Base-by-base conservation (phyloP, 2,329 filamentous ascomycete species). In the Xylariaceae sp. region DNA sequence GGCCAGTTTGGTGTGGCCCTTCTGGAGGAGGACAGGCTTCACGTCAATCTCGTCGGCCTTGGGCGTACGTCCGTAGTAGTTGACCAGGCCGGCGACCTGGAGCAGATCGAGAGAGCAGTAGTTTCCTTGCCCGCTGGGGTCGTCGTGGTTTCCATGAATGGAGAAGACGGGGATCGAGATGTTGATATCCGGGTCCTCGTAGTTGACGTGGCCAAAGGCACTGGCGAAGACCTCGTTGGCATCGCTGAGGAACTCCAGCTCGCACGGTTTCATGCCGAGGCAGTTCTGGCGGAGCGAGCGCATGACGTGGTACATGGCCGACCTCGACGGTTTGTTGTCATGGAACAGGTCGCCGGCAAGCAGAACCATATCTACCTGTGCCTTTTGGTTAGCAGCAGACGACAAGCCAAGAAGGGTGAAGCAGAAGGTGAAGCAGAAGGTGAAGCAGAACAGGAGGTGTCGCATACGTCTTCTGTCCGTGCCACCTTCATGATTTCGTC, bases 281-380 rank as follows among this genome's bases (percentile, higher is more conserved):
- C 92, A 97, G 59, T 96, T 95, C 71, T 88, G 84, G 37, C 92
- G 82, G 19, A 98, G 72, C 2, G 87, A 92, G 21, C 88, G 82
- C 88, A 97, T 97, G 46, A 98, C 92, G 59, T 98, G 88, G 60
- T 92, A 97, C 76, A 98, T 86, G 18, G 89, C 83, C 59, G 96
- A 95, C 43, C 92, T 79, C 5, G 88, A 96, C 3, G 92, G 94
- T 55, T 95, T 95, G 63, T 98, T 98, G 53, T 98, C 90, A 60
- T 98, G 94, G 59, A 98, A 98, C 1, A 98, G 75, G 59, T 98
- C 92, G 32, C 92, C 92, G 3, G 84, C 90, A 4, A 98, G 79
- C 2, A 98, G 73, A 1, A 98, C 85, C 92, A 98, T 97, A 63
- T 98, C 92, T 50, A 98, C 77, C 76, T 81, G 2, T 24, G n/a